Evolutionary conservation across 805 yeast genomes (phyloP).

Genomic region (Cyberlindnera maritima): DNA sequence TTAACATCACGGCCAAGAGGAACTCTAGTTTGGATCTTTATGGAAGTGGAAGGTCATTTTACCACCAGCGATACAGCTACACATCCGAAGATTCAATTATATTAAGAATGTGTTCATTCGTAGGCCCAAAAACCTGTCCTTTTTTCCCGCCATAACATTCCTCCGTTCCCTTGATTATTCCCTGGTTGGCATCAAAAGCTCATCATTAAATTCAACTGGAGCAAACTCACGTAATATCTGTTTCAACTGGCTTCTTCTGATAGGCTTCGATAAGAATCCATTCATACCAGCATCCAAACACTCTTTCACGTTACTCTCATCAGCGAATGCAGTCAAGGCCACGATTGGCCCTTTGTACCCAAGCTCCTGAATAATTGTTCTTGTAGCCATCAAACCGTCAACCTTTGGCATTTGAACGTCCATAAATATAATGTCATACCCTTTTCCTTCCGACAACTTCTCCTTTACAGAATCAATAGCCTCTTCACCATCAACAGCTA

Average conservation of each 20-base stretch:
- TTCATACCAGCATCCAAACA: constrained; percentile 91
- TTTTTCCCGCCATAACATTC: background rate
- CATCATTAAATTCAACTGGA: constrained; percentile 10
- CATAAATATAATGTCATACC: constrained; percentile 82
- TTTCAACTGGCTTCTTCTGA: constrained; percentile 65
- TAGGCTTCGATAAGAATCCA: constrained; percentile 87
- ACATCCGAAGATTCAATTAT: too few species aligned
- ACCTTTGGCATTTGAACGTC: constrained; percentile 96
- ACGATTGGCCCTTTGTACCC: constrained; percentile 73
- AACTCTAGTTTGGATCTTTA: too few species aligned
- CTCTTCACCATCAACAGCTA: constrained; percentile 90
- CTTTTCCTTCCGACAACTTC: constrained; percentile 26
- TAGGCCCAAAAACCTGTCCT: background rate
- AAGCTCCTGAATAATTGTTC: constrained; percentile 66
- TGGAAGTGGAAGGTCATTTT: too few species aligned
- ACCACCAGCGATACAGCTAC: too few species aligned
- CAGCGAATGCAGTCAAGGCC: constrained; percentile 95
- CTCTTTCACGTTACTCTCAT: constrained; percentile 81
- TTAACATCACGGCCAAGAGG: too few species aligned
- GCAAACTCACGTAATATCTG: constrained; percentile 43
- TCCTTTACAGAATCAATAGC: constrained; percentile 65
- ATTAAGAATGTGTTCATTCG: background rate
- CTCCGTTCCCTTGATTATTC: background rate
- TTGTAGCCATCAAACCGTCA: constrained; percentile 87
- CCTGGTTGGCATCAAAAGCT: background rate